phyloP scores from a whole-genome alignment of 2,329 filamentous ascomycete species.

The Pestalotiopsis sp. region DNA sequence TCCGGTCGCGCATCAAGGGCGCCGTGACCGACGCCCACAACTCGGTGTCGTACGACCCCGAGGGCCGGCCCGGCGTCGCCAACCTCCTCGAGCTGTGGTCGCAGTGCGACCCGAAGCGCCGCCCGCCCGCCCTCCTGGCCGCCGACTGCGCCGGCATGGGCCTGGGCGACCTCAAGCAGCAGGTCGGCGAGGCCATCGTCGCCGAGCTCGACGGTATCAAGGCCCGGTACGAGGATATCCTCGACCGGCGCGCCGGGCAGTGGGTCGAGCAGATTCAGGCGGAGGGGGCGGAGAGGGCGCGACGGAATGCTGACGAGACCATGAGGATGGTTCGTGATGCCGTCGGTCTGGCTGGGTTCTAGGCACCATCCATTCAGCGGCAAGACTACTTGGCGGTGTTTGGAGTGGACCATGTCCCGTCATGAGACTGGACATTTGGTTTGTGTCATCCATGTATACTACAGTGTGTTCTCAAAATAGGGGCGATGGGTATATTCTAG shows the following conservation, averaged over 20 bases:
- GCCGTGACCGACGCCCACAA: constrained; percentile 76
- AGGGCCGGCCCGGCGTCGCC: constrained; percentile 73
- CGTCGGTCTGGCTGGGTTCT: constrained; percentile 41
- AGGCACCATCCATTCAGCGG: background rate
- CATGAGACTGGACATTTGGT: background rate
- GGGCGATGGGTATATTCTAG: background rate
- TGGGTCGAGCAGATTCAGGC: constrained; percentile 59
- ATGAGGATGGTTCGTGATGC: constrained; percentile 54
- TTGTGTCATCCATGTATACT: background rate
- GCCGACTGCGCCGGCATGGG: constrained; percentile 35
- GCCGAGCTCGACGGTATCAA: constrained; percentile 49
- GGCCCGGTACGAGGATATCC: constrained; percentile 46
- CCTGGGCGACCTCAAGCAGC: constrained; percentile 63
- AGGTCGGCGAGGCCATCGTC: constrained; percentile 59
- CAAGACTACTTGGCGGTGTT: background rate
- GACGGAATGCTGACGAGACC: constrained; percentile 57
- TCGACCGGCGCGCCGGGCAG: constrained; percentile 43
- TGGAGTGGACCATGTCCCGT: background rate
- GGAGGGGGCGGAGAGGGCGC: constrained; percentile 62
- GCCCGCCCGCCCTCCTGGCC: constrained; percentile 34
- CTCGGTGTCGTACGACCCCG: constrained; percentile 71
- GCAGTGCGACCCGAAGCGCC: constrained; percentile 55
- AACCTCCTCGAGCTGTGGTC: constrained; percentile 84
- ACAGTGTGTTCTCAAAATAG: background rate
- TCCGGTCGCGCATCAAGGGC: constrained; percentile 67